Evolutionary conservation across 345 rosid genomes (phyloP).

Genomic region (Populus tremula): DNA sequence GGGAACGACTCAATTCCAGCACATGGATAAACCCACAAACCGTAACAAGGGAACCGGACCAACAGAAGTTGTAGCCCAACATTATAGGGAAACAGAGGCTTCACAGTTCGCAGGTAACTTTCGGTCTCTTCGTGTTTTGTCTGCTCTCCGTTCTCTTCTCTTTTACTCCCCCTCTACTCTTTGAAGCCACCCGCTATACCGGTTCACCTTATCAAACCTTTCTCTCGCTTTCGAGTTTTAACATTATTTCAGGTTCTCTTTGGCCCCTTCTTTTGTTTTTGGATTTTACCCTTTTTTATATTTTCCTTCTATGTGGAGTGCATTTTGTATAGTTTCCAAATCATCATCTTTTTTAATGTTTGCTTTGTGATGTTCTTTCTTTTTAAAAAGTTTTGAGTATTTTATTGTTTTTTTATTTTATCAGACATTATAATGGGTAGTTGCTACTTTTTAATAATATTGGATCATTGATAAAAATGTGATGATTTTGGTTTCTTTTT

Average conservation of each 20-base stretch:
- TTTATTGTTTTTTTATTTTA: slow-evolving; percentile 10
- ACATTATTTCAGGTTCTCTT: slow-evolving; percentile 26
- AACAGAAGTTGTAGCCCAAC: background rate
- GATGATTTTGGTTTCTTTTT: too few relatives aligned
- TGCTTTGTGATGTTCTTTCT: background rate
- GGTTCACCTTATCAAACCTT: slow-evolving; percentile 1
- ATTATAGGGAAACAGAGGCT: background rate
- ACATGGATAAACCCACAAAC: background rate
- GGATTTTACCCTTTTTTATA: slow-evolving; percentile 15
- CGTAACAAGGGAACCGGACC: slow-evolving; percentile 2
- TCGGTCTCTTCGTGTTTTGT: background rate
- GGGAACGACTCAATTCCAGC: background rate
- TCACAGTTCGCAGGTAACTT: slow-evolving; percentile 20
- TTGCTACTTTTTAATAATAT: background rate
- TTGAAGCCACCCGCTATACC: slow-evolving; percentile 14
- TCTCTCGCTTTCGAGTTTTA: slow-evolving; percentile 4
- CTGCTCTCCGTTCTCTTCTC: background rate
- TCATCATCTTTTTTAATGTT: background rate
- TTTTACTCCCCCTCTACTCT: background rate
- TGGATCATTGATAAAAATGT: background rate
- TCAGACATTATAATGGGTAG: slow-evolving; percentile 15
- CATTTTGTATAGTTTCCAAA: background rate
- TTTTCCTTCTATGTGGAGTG: background rate
- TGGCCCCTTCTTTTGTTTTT: background rate
- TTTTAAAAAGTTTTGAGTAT: background rate